These are phyloP conservation scores for Arthroderma sp. DNA, from an alignment of 2,329 filamentous ascomycete genomes.

Conservation along the genomic window DNA sequence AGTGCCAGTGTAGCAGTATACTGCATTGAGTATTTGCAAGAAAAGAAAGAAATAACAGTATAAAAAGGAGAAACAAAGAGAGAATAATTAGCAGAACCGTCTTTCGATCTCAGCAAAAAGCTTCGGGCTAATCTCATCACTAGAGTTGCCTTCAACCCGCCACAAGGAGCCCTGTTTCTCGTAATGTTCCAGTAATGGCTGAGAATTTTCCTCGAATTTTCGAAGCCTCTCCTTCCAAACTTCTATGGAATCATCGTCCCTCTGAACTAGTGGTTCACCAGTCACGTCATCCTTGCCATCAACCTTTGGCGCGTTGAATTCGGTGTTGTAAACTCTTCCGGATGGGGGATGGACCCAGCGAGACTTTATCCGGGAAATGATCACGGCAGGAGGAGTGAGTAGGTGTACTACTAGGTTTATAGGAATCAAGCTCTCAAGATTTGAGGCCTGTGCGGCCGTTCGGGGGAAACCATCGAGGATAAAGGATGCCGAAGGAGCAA, in stretches of 20 bases:
- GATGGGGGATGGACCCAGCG: conserved; percentile 90
- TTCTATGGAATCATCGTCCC: conserved; percentile 74
- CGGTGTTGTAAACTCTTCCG: conserved; percentile 87
- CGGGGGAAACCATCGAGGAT: conserved; percentile 94
- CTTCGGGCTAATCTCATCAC: conserved; percentile 90
- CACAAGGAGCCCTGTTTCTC: conserved; percentile 69
- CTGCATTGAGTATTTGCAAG: too few species aligned
- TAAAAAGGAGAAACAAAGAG: neutral
- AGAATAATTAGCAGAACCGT: conserved; percentile 44
- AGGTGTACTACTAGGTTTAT: conserved; percentile 88
- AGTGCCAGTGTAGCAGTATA: too few species aligned
- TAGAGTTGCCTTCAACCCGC: conserved; percentile 77
- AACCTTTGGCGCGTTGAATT: conserved; percentile 75
- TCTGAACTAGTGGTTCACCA: conserved; percentile 68
- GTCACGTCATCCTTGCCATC: conserved; percentile 78
- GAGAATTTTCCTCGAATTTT: conserved; percentile 78
- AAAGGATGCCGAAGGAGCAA: conserved; percentile 71
- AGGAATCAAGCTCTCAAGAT: conserved; percentile 70
- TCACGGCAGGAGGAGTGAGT: conserved; percentile 71
- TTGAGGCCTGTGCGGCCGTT: conserved; percentile 64
- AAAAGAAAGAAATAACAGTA: neutral
- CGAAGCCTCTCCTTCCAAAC: conserved; percentile 69
- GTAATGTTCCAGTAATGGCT: conserved; percentile 79
- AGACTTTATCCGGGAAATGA: conserved; percentile 77
- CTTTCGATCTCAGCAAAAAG: conserved; percentile 69